Evolutionary conservation across 306 rosid genomes (phyloP), one percentile per base, ranked within the genome.

Genomic region (Quercus variabilis): DNA sequence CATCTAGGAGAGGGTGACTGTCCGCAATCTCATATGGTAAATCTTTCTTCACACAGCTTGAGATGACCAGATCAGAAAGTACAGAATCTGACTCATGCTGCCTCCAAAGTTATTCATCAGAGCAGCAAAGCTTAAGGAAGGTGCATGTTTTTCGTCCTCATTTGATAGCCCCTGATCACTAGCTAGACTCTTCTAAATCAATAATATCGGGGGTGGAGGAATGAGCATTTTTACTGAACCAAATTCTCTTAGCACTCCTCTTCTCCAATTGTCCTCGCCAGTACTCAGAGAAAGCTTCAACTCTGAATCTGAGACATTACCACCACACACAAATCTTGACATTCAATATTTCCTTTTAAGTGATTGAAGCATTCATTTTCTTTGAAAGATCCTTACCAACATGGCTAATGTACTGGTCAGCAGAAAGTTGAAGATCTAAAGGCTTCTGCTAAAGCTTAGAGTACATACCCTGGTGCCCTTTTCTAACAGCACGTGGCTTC

Each of bases 161-260:
- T 58, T 79, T 7, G 82, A 79, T 57, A 38, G 33, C 69, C 69
- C 73, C 63, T 76, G 83, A n/a, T 28, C 3, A 28, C 3, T 28
- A 28, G 30, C n/a, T 28, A 17, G 81, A 77, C 54, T 76, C 87
- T 71, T 90, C 90, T 78, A 88, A 84, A 77, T 86, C 86, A 79
- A 83, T 76, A 58, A 90, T 70, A 58, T 82, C 75, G 33, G 46
- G 75, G 6, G 78, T 28, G 79, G 76, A 78, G 60, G 77, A 43
- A 71, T 41, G 70, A 30, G 79, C 73, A 57, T 84, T 74, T 28
- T 70, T 49, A 51, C 67, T 79, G 28, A 74, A 35, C 75, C 74
- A 55, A 71, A 26, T 67, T 59, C 80, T 74, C 74, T 70, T 35
- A 11, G 46, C 65, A 38, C 75, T 63, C 63, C 57, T 55, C 68